Conservation (phyloP, 129 eudicot species). For the Flaveria brownii region DNA sequence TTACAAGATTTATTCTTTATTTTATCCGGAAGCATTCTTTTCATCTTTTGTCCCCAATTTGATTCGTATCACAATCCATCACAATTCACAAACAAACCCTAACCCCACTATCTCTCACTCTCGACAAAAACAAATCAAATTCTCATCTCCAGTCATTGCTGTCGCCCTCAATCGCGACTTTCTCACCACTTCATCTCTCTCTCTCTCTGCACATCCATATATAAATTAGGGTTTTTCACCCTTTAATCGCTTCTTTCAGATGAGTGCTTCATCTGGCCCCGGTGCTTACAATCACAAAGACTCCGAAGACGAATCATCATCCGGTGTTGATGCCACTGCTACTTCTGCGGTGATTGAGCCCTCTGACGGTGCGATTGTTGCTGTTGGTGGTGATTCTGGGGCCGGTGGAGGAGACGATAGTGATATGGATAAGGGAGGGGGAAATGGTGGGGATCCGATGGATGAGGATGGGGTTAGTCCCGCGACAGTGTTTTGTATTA, state of each 20-base stretch:
- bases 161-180: constrained; percentile 97
- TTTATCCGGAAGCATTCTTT: too few species aligned
- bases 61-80: neutral
- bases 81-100: constrained; percentile 32
- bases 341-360: constrained; percentile 27
- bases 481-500: constrained; percentile 83
- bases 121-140: constrained; percentile 39
- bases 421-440: constrained; percentile 43
- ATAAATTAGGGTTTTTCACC: constrained; percentile 65
- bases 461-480: constrained; percentile 63
- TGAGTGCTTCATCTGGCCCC: constrained; percentile 45
- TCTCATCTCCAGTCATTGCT: constrained; percentile 63
- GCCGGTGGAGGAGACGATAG: constrained; percentile 37
- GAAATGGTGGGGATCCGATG: constrained; percentile 52
- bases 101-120: constrained; percentile 39
- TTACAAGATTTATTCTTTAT: too few species aligned
- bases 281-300: constrained; percentile 30
- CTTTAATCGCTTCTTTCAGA: constrained; percentile 35
- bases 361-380: constrained; percentile 14
- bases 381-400: constrained; percentile 27
- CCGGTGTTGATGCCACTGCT: constrained; percentile 29
- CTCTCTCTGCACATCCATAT: constrained; percentile 26
- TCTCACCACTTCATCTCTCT: constrained; percentile 42
- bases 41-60: too few species aligned
- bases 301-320: constrained; percentile 47